Evolutionary conservation across 2,329 filamentous ascomycete species (phyloP).

Genomic region (Rutstroemia sydowiana): DNA sequence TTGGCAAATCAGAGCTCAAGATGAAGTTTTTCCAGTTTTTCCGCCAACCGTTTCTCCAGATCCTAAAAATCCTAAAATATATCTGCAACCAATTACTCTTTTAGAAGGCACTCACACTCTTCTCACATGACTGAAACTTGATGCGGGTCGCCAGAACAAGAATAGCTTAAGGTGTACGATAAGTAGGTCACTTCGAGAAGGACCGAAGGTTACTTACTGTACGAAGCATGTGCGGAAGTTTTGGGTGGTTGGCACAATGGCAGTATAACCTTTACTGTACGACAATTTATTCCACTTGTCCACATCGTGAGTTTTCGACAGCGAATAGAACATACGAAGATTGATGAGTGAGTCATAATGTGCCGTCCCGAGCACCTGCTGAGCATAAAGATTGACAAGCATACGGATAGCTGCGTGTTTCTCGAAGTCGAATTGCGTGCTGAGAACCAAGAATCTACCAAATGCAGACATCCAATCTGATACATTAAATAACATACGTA

Average conservation of each 20-base stretch:
- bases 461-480: neutral
- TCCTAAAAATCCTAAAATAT: neutral
- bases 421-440: constrained; percentile 5
- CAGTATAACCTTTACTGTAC: no score
- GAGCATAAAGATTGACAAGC: neutral
- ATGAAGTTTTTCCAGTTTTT: no score
- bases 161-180: neutral
- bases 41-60: neutral
- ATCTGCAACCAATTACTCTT: constrained; percentile 19
- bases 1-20: neutral
- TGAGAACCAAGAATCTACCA: neutral
- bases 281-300: constrained; percentile 1
- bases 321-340: neutral
- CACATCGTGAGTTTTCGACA: neutral
- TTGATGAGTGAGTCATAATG: neutral
- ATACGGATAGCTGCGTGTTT: constrained; percentile 3
- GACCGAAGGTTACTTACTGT: constrained; percentile 9
- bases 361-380: neutral
- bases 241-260: constrained; percentile 1
- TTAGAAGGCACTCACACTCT: constrained; percentile 21
- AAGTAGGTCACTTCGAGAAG: constrained; percentile 18
- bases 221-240: neutral
- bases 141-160: constrained; percentile 25
- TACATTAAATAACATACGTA: neutral
- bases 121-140: constrained; percentile 27